Evolutionary conservation across 352 stramenopile species (phyloP), one percentile per base, ranked within the genome.

Genomic region (Poterioochromonas sp.): DNA sequence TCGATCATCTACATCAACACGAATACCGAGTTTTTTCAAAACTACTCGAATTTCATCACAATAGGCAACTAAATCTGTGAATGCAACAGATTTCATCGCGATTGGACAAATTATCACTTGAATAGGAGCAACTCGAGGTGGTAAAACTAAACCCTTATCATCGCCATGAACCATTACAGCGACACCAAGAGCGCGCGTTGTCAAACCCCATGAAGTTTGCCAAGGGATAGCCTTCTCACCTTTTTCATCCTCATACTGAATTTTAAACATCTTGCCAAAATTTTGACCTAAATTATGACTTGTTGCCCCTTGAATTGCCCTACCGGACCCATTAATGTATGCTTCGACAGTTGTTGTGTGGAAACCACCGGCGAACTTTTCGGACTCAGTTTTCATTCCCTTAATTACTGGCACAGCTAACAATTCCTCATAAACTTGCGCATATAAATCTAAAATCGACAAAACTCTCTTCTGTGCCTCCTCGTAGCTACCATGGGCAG

Each of bases 241-340:
- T 65, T 93, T 87, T 41, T 96, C 90, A 81, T 97, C 96, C 82
- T 97, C 91, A 84, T 96, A 95, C 81, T 95, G 87, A 80, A 99
- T 99, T 80, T 97, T 93, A 84, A 99, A 99, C 94, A 99, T 99
- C 83, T 97, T 98, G 71, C 93, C 95, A 84, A 99, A 99, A 88
- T 99, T 99, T 85, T 99, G 95, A 73, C 96, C 96, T 68, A 99
- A 86, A 84, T 97, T 95, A 86, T 99, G 96, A 77, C 90, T 97
- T 44, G 96, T 99, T 15, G 95, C 96, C 22, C 93, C 96, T 86
- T 99, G 96, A 84, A 99, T 98, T 22, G 95, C 95, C 81, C 96
- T 88, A 47, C 96, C 96, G 32, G 86, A 90, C 12, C 90, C 85
- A 12, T 93, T 92, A 84, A 99, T 98, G 83, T 99, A 99, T 29